Base-by-base conservation (phyloP, 2,329 filamentous ascomycete genomes). In the Lachnellula suecica region DNA sequence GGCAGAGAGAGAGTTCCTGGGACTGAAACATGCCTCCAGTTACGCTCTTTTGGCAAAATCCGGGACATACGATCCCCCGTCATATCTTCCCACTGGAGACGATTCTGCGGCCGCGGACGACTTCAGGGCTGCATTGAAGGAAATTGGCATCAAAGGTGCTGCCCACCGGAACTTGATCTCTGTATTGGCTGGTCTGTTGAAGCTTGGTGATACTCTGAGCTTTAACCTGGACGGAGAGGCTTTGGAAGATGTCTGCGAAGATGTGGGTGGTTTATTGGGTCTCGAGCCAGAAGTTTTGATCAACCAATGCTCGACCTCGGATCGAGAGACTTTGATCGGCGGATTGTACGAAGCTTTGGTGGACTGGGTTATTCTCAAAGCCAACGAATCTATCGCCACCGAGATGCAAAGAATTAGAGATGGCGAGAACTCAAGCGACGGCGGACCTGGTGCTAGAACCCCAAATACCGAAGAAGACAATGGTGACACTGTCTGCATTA, bases 51-150 rank as follows among this genome's bases (percentile, higher is more conserved):
- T 99, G 17, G 84, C 88, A 56, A 86, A 85, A 62, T 96, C 93
- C 2, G 87, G 85, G 42, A 97, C 92, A 0, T 97, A 93, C 68
- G 77, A 83, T 13, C 89, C 93, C 1, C 94, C 94, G 0, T 83
- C 87, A 0, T 99, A 96, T 67, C 82, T 97, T 1, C 91, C 92
- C 1, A 92, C 93, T 0, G 92, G 90, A 31, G 94, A 99, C 63
- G 94, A 99, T 73, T 86, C 85, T 6, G 94, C 94, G 1, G 84
- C 92, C 1, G 94, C 93, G 7, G 94, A 99, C 66, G 94, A 99
- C 68, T 96, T 97, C 70, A 84, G 93, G 45, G 77, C 85, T 29
- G 88, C 91, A 8, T 75, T 99, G 23, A 96, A 95, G 69, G 84
- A 89, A 2, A 93, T 99, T 63, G 94, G 94, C 17, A 95, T 99